Conservation (phyloP, 73 alveolate species). For the Paramecium biaurelia region DNA sequence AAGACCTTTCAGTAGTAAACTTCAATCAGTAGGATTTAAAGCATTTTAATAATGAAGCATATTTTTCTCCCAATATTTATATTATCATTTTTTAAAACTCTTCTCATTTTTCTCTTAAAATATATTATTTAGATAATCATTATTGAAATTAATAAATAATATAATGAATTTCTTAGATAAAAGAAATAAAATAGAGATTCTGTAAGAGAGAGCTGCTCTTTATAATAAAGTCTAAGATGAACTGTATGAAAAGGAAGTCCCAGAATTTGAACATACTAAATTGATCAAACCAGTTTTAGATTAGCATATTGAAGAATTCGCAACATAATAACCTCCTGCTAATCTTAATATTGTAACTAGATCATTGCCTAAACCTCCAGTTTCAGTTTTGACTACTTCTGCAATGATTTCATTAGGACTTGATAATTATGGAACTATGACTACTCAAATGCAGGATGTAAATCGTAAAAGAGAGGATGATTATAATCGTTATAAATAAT, state of each 20-base stretch:
- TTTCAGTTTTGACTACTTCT: slow-evolving; percentile 31
- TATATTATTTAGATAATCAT: no score
- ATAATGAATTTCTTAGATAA: slow-evolving; percentile 29
- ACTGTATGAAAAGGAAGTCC: neutral
- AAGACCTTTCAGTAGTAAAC: neutral
- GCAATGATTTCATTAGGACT: slow-evolving; percentile 32
- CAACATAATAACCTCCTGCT: neutral
- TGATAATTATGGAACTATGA: slow-evolving; percentile 25
- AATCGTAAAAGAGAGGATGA: neutral
- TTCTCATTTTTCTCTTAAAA: no score
- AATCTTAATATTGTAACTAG: neutral
- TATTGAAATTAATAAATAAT: neutral
- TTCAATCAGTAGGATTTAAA: neutral
- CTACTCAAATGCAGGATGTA: neutral
- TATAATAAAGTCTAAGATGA: slow-evolving; percentile 46
- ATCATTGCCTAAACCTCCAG: slow-evolving; percentile 40
- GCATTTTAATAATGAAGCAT: neutral
- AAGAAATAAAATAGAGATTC: slow-evolving; percentile 15
- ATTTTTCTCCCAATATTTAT: neutral
- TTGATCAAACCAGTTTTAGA: neutral
- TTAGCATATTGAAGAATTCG: neutral
- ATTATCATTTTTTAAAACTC: no score
- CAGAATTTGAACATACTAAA: neutral
- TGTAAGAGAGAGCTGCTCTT: slow-evolving; percentile 11
- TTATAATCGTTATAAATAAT: neutral